Conservation (phyloP, 805 yeast genomes). For the Candida sakaeoensis region DNA sequence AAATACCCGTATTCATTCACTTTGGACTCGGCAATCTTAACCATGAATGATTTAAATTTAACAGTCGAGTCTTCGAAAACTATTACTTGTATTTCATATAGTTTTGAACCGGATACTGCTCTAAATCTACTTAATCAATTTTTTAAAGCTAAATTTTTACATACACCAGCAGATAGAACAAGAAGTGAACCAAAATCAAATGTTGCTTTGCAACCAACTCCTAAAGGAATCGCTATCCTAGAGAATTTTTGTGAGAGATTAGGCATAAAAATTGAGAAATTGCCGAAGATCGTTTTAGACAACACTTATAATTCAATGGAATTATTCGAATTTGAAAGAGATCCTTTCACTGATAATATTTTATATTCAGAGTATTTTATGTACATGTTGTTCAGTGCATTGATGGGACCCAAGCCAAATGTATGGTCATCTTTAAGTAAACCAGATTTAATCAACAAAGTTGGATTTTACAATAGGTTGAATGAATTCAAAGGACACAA, state of each 20-base stretch:
- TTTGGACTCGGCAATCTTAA: constrained; percentile 45
- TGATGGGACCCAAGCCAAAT: constrained; percentile 68
- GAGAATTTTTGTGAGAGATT: constrained; percentile 54
- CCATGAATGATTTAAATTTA: constrained; percentile 49
- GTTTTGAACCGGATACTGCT: constrained; percentile 50
- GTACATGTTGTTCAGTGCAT: constrained; percentile 55
- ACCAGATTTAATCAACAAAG: constrained; percentile 31
- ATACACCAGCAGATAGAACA: constrained; percentile 74
- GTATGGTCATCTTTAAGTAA: constrained; percentile 58
- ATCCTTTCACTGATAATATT: constrained; percentile 52
- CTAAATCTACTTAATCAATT: constrained; percentile 45
- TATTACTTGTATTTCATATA: constrained; percentile 51
- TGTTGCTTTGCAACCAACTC: constrained; percentile 72
- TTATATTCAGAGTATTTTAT: constrained; percentile 60
- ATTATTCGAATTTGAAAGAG: constrained; percentile 64
- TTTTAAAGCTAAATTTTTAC: constrained; percentile 61
- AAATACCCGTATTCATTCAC: constrained; percentile 52
- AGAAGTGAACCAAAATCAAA: constrained; percentile 41
- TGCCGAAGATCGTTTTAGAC: constrained; percentile 44
- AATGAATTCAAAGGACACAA: neutral
- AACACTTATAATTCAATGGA: constrained; percentile 70
- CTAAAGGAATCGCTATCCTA: constrained; percentile 79
- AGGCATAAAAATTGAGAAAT: constrained; percentile 42
- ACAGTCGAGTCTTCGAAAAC: constrained; percentile 48
- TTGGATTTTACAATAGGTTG: neutral